These are phyloP conservation scores for Aspergillus ibericus DNA, from an alignment of 2,329 filamentous ascomycete species.

Conservation along the genomic window DNA sequence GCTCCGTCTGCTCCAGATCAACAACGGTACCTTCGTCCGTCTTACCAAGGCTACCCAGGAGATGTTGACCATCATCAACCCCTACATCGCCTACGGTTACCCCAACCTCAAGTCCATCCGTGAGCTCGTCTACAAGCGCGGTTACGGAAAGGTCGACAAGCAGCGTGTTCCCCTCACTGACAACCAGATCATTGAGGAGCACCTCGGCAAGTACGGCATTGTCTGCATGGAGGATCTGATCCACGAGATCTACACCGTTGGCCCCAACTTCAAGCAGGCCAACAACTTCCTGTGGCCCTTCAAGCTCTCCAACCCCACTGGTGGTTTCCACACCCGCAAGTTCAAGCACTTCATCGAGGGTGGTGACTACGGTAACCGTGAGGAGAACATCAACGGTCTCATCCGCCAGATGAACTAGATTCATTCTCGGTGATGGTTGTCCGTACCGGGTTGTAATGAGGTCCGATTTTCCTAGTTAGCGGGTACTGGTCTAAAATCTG, in stretches of 20 bases:
- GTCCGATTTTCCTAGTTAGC: constrained; percentile 22
- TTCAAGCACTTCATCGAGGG: constrained; percentile 99
- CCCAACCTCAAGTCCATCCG: constrained; percentile 99
- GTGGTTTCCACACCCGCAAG: constrained; percentile 94
- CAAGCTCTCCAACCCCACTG: constrained; percentile 98
- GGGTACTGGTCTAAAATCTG: not conserved
- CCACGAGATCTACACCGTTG: constrained; percentile 98
- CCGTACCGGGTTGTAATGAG: constrained; percentile 36
- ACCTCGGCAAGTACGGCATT: constrained; percentile 96
- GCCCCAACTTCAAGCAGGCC: constrained; percentile 99
- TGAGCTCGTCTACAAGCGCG: constrained; percentile 99
- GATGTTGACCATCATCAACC: constrained; percentile 98
- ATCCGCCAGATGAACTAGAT: constrained; percentile 97
- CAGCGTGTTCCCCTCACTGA: constrained; percentile 95
- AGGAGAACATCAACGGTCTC: constrained; percentile 95
- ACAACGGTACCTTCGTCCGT: constrained; percentile 98
- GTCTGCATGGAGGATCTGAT: constrained; percentile 99
- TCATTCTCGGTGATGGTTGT: constrained; percentile 10
- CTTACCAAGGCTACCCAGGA: constrained; percentile 96
- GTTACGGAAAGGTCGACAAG: constrained; percentile 98
- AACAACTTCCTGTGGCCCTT: constrained; percentile 99
- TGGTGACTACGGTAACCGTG: constrained; percentile 97
- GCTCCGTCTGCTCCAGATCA: constrained; percentile 99
- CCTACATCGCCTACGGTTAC: constrained; percentile 98
- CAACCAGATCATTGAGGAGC: constrained; percentile 96